Evolutionary conservation across 208 protist genomes (phyloP), one percentile per base, ranked within the genome.

Genomic region (Angomonas deanei): DNA sequence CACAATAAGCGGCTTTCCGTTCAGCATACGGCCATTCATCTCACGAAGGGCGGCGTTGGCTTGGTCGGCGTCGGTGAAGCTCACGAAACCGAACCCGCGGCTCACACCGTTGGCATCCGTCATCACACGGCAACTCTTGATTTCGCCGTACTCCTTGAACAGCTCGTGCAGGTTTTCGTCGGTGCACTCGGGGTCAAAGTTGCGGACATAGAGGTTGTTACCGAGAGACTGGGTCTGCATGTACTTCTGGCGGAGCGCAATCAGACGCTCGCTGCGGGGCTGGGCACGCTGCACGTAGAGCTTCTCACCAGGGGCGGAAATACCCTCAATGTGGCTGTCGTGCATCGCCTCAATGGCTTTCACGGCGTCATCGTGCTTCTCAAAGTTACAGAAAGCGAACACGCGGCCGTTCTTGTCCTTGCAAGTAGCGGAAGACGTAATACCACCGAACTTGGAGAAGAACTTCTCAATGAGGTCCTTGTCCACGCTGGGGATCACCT

Each of bases 131-230:
- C 97, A 99, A 54, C 97, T 99, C 56, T 99, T 92, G 67, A 99
- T 99, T 39, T 91, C 92, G 50, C 98, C 98, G 73, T 99, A 99
- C 48, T 89, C 86, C 58, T 89, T 92, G 87, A 99, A 99, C 5
- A 98, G 96, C 69, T 99, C 98, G 71, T 96, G 84, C 17, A 99
- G 82, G 56, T 94, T 84, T 64, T 98, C 96, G 69, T 98, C 95
- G 58, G 98, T 98, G 72, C 99, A 98, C 38, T 89, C 81, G 71
- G 86, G 90, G 74, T 98, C 93, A 64, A 99, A 94, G 83, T 99
- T 98, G 76, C 98, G 98, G 49, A 99, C 98, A 85, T 99, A 99
- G 19, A 99, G 86, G 84, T 99, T 99, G 87, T 98, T 96, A 54
- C 96, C 87, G 50, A 92, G 82, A 8, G 85, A 90, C 65, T 94